Evolutionary conservation across 2,329 filamentous ascomycete genomes (phyloP), one percentile per base, ranked within the genome.

Genomic region (Lasiodiplodia citricola): DNA sequence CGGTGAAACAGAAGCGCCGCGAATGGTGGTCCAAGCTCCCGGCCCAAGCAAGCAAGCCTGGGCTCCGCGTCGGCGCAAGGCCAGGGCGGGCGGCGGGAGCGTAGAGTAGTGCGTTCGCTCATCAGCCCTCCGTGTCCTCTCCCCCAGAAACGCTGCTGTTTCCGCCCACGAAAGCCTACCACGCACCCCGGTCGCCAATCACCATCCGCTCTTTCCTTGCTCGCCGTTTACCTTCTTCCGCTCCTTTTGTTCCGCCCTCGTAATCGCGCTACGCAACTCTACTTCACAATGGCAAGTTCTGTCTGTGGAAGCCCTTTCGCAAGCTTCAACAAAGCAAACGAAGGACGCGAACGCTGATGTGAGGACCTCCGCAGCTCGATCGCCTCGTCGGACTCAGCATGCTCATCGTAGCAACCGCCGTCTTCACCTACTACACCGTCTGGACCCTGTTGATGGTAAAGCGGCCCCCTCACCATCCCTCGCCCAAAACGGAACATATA

Each of bases 381-480:
- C 94, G 93, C 89, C 87, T 92, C 74, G 87, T 91, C 74, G 91
- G 91, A 82, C 86, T 91, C 82, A 88, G 87, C 81, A 92, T 92
- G 91, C 89, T 93, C 80, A 84, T 92, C 81, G 85, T 87, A 84
- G 90, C 91, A 76, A 90, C 90, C 73, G 85, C 87, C 75, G 88
- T 92, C 79, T 93, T 92, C 80, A 85, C 91, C 76, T 99, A 99
- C 88, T 99, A 99, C 85, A 96, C 93, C 72, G 88, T 97, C 82
- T 99, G 96, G 96, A 97, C 96, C 35, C 87, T 99, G 72, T 87
- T 98, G 73, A 98, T 99, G 92, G 96, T 97, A 88, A 44, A 38
- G 18, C 23, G 7, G 7, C 35, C 31, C 54, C 35, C 50, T 25
- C 21, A 62, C 44, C 58, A 47, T 47, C 44, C 44, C 44, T 47